Evolutionary conservation across 192 early-diverging fungal species (phyloP).

Genomic region (Coemansia sp.): DNA sequence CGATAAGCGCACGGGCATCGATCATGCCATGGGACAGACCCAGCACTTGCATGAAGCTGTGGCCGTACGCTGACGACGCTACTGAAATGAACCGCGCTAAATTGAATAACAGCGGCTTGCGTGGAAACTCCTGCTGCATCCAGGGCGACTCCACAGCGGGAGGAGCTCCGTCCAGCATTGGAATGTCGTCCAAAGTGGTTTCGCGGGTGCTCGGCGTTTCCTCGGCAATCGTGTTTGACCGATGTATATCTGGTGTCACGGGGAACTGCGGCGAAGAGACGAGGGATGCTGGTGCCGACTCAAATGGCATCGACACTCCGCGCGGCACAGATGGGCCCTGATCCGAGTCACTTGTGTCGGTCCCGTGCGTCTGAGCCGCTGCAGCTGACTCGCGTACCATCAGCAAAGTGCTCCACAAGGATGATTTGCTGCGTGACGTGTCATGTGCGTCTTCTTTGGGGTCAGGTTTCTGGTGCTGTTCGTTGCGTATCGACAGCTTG

Average conservation of each 20-base stretch:
- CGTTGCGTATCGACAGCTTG: conserved; percentile 19
- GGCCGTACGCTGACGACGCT: conserved; percentile 72
- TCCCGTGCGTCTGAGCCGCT: conserved; percentile 15
- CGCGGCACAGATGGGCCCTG: background rate
- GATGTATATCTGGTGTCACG: conserved; percentile 15
- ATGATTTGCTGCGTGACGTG: conserved; percentile 8
- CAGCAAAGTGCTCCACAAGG: conserved; percentile 31
- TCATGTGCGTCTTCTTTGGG: background rate
- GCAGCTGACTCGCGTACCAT: conserved; percentile 35
- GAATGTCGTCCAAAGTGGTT: background rate
- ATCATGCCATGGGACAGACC: conserved; percentile 58
- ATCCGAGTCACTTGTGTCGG: conserved; percentile 10
- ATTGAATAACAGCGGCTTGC: conserved; percentile 64
- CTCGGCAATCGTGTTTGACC: background rate
- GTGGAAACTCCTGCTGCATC: conserved; percentile 46
- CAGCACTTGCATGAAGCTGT: conserved; percentile 73
- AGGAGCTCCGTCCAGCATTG: conserved; percentile 58
- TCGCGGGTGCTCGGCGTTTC: background rate
- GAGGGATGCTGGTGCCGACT: conserved; percentile 50
- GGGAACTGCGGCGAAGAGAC: conserved; percentile 46
- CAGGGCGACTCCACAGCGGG: conserved; percentile 4
- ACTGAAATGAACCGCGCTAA: conserved; percentile 71
- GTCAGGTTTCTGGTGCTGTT: background rate
- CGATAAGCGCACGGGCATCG: conserved; percentile 50
- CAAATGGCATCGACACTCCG: conserved; percentile 24